Evolutionary conservation across 352 stramenopile genomes (phyloP).

Genomic region (Phytopythium oedochilum): DNA sequence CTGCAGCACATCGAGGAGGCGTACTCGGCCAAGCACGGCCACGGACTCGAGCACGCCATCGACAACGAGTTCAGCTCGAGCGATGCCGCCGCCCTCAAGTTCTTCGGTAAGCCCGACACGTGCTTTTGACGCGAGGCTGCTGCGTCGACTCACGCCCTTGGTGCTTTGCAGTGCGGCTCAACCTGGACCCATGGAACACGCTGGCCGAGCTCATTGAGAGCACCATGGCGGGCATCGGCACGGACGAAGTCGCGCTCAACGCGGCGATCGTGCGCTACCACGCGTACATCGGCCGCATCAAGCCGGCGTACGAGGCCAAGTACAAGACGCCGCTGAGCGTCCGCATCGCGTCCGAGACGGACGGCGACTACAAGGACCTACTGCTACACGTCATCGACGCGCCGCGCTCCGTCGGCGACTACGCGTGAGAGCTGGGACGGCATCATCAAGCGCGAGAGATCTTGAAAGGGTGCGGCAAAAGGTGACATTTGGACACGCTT

Average conservation of each 20-base stretch:
- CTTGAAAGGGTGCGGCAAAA: neutral
- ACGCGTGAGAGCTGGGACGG: too few species aligned
- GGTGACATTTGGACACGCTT: neutral
- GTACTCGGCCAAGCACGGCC: conserved; percentile 60
- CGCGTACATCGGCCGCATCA: conserved; percentile 59
- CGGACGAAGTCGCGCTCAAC: conserved; percentile 58
- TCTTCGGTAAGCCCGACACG: too few species aligned
- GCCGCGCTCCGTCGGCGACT: too few species aligned
- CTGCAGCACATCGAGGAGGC: conserved; percentile 44
- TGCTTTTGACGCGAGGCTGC: too few species aligned
- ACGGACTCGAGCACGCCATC: conserved; percentile 54
- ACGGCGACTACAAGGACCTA: conserved; percentile 66
- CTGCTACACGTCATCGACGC: conserved; percentile 51
- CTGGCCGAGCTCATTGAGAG: conserved; percentile 65
- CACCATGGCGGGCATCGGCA: conserved; percentile 75
- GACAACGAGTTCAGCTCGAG: conserved; percentile 71
- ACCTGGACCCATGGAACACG: conserved; percentile 50
- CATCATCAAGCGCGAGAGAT: too few species aligned
- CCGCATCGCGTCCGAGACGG: conserved; percentile 73
- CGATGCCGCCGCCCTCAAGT: conserved; percentile 43
- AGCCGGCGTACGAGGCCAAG: conserved; percentile 43
- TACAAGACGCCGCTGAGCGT: conserved; percentile 78
- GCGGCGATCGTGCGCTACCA: conserved; percentile 72
- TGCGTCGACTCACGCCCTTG: too few species aligned
- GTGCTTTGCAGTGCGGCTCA: conserved; percentile 41